Base-by-base conservation (phyloP, 352 stramenopile species). In the Phytopythium chamaehyphon region DNA sequence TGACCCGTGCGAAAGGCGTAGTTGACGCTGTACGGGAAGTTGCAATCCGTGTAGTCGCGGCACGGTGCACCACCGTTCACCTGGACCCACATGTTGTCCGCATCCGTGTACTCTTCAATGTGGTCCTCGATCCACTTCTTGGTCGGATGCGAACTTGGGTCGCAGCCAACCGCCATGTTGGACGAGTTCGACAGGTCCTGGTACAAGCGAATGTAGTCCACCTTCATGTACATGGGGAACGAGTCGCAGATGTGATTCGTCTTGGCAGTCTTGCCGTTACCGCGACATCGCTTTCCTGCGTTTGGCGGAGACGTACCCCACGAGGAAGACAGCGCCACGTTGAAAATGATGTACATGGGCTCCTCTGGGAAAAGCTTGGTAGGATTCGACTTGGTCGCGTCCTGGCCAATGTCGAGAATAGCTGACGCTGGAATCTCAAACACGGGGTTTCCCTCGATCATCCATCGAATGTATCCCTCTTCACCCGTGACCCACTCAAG, bases 331-430 rank as follows among this genome's bases (percentile, higher is more conserved):
- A 98, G 60, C 1, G 94, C 94, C 22, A 96, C 95, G 71, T 98
- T 98, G 46, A 98, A 64, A 51, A 98, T 80, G 55, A 98, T 71
- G 67, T 97, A 98, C 69, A 90, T 93, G 8, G 94, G 92, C 59
- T 98, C 94, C 38, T 92, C 80, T 1, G 75, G 71, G 52, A 89
- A 85, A 1, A 66, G 74, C n/a, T 76, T 73, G 31, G 54, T 40
- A 6, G 72, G 74, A 48, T 89, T 91, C 35, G 72, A 57, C 11
- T 73, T 66, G 14, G 38, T 58, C 33, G 54, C 49, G 38, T 68
- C 67, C 57, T 89, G 77, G 0, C 71, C 62, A 1, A 64, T 54
- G 37, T 83, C 73, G 18, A 74, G 50, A 22, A 90, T 50, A 2
- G 73, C 60, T 48, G 80, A 57, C 12, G 80, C 72, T 2, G 80